Evolutionary conservation across 2,329 filamentous ascomycete genomes (phyloP).

Genomic region (Cladophialophora exuberans): DNA sequence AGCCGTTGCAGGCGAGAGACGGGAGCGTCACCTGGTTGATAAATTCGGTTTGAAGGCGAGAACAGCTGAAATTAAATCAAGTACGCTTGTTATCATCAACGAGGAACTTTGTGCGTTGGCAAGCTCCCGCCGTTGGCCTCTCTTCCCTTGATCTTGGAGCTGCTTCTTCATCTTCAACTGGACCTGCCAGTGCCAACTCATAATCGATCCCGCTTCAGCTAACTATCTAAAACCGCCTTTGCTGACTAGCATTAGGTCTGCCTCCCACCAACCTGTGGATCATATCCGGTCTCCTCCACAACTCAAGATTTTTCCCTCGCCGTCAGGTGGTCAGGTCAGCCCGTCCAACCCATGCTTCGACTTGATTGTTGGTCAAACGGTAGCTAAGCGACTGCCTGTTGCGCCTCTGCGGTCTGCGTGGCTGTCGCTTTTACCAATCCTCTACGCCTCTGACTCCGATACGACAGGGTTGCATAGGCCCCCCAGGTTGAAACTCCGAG

Average conservation of each 20-base stretch:
- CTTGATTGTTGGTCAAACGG: slow-evolving; percentile 2
- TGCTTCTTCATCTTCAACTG: not conserved
- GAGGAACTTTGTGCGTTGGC: too few relatives aligned
- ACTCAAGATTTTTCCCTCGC: slow-evolving; percentile 7
- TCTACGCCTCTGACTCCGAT: slow-evolving; percentile 16
- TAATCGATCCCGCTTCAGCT: not conserved
- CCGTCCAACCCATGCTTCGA: not conserved
- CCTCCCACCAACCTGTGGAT: not conserved
- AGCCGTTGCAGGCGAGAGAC: not conserved
- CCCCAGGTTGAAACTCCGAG: not conserved
- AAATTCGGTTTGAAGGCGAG: not conserved
- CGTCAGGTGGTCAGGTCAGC: slow-evolving; percentile 25
- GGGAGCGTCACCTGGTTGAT: not conserved
- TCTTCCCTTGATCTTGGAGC: not conserved
- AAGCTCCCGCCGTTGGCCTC: not conserved
- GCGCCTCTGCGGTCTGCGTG: slow-evolving; percentile 17
- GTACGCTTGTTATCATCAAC: too few relatives aligned
- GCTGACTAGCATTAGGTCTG: too few relatives aligned
- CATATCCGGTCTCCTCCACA: not conserved
- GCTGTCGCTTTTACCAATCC: slow-evolving; percentile 19
- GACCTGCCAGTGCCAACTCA: slow-evolving; percentile 1
- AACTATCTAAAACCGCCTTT: not conserved
- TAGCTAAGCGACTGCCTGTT: slow-evolving; percentile 13
- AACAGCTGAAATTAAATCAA: too few relatives aligned
- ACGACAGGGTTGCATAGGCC: slow-evolving; percentile 4